A percentile compares a stretch with the other conserved stretches of the same genome.
Conservation (phyloP, 495 filamentous ascomycete species). For the Aspergillus diversus region DNA sequence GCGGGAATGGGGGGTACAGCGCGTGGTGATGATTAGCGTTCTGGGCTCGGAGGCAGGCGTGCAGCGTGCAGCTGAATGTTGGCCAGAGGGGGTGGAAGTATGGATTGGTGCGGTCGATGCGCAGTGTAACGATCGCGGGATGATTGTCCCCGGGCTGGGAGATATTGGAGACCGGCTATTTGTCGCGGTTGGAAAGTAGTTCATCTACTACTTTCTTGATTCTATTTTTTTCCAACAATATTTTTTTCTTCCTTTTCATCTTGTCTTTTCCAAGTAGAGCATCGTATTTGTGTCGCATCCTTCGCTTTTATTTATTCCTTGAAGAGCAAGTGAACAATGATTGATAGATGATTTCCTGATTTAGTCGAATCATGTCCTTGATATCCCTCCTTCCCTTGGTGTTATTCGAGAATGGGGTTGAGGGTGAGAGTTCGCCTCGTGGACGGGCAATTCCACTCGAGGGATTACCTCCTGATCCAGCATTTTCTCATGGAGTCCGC, state of each 20-base stretch:
- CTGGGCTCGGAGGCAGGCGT: constrained; percentile 72
- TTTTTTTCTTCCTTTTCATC: neutral
- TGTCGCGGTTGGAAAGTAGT: constrained; percentile 87
- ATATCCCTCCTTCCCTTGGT: too few species aligned
- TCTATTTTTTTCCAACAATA: neutral
- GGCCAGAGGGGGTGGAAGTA: constrained; percentile 74
- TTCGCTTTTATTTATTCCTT: too few species aligned
- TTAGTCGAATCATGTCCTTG: too few species aligned
- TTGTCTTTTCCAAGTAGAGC: neutral
- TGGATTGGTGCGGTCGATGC: constrained; percentile 82
- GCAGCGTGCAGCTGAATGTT: constrained; percentile 67
- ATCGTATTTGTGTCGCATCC: too few species aligned
- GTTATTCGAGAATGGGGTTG: neutral
- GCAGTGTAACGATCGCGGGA: constrained; percentile 72
- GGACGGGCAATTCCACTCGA: constrained; percentile 28
- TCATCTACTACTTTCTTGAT: neutral
- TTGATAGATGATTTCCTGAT: too few species aligned
- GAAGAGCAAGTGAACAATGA: too few species aligned
- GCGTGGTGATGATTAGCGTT: constrained; percentile 77
- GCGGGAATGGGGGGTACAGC: constrained; percentile 85
- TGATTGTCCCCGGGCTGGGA: constrained; percentile 89
- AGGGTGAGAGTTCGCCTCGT: constrained; percentile 9
- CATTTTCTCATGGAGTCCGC: constrained; percentile 33
- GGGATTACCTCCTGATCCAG: constrained; percentile 24
- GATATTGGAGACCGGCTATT: constrained; percentile 94